These are phyloP conservation scores for Dictyostelium intermedium DNA, from an alignment of 78 protist species.

Conservation along the genomic window DNA sequence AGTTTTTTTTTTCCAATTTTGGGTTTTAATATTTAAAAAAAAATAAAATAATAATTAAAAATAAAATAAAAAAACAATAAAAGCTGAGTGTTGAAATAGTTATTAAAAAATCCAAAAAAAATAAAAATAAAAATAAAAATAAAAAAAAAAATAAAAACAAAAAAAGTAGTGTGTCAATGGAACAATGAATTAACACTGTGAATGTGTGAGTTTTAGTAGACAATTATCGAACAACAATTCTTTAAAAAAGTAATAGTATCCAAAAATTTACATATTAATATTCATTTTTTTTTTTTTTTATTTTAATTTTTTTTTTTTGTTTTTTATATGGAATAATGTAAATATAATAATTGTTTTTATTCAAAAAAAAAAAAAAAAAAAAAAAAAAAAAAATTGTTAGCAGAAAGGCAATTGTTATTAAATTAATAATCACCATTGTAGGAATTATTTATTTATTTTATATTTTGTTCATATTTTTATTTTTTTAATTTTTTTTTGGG, in stretches of 20 bases:
- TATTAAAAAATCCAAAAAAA: not conserved
- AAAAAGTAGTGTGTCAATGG: not conserved
- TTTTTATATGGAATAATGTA: not conserved
- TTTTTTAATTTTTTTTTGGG: no score
- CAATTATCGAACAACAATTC: not conserved
- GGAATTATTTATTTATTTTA: no score
- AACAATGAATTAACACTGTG: not conserved
- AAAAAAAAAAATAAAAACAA: no score
- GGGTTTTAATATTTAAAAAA: no score
- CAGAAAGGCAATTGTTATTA: no score
- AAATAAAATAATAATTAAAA: no score
- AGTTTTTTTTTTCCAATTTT: no score
- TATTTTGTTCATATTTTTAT: no score
- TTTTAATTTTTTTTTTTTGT: no score
- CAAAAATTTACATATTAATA: not conserved
- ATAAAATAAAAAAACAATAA: no score
- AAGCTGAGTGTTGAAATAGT: not conserved
- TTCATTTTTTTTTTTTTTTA: no score
- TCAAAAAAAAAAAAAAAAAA: not conserved
- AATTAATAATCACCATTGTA: not conserved
- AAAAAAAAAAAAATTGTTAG: not conserved
- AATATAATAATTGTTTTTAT: not conserved
- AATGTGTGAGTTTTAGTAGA: not conserved
- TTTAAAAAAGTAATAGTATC: not conserved
- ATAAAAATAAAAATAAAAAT: no score